These are phyloP conservation scores for Vanrija sp. DNA, from an alignment of 1,284 basidiomycete genomes.

Conservation along the genomic window DNA sequence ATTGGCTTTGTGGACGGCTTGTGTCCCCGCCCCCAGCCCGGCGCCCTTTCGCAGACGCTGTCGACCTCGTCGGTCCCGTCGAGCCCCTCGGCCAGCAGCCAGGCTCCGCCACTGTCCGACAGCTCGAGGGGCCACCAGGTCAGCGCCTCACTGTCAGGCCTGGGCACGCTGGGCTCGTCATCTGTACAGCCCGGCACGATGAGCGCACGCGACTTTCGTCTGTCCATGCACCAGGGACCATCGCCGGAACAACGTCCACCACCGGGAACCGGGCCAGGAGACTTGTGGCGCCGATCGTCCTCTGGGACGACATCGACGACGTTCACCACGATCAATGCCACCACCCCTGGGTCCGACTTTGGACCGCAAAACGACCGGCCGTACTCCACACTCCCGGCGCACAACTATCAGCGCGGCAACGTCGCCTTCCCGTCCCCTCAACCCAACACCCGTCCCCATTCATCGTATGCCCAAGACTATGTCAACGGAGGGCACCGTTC, in stretches of 20 bases:
- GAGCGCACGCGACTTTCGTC: no score
- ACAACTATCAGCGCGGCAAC: not conserved
- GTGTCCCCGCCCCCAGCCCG: slow-evolving; percentile 20
- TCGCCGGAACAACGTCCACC: not conserved
- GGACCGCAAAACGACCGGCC: slow-evolving; percentile 5
- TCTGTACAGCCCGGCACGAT: no score
- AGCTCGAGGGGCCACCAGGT: not conserved
- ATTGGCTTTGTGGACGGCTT: slow-evolving; percentile 43
- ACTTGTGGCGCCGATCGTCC: slow-evolving; percentile 23
- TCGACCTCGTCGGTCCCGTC: slow-evolving; percentile 14
- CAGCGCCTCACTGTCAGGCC: not conserved
- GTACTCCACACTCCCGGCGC: slow-evolving; percentile 19
- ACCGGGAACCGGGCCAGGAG: no score
- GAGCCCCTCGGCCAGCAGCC: slow-evolving; percentile 1
- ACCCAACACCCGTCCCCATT: no score
- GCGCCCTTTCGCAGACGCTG: not conserved
- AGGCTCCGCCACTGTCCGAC: not conserved
- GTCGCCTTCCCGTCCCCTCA: slow-evolving; percentile 3
- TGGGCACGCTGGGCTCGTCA: no score
- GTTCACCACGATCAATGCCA: slow-evolving; percentile 14
- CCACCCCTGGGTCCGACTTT: slow-evolving; percentile 10
- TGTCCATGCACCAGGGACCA: not conserved
- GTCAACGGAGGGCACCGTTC: not conserved
- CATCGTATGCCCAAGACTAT: not conserved
- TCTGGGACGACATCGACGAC: slow-evolving; percentile 30